phyloP scores from a whole-genome alignment of 345 rosid species.

The Ceriops zippeliana region DNA sequence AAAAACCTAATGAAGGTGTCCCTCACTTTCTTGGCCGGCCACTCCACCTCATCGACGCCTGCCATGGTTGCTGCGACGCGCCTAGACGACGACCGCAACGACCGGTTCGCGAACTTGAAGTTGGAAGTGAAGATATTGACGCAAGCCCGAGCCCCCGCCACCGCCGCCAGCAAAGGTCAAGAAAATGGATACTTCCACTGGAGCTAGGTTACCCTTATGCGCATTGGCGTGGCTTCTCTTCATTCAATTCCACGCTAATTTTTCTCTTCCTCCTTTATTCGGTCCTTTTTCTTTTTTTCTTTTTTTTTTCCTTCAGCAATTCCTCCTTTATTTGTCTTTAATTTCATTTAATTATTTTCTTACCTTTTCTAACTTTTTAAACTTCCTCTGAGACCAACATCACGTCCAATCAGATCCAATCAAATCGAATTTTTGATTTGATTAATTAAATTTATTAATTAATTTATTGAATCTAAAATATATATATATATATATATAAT shows the following conservation, averaged over 20 bases:
- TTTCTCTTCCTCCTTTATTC: no score
- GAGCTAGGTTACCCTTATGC: background rate
- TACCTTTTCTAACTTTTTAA: no score
- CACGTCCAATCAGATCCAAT: no score
- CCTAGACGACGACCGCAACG: background rate
- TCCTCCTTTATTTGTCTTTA: no score
- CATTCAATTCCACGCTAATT: background rate
- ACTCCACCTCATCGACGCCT: constrained; percentile 28
- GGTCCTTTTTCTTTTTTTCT: no score
- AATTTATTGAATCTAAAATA: no score
- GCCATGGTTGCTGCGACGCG: constrained; percentile 20
- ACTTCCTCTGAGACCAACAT: no score
- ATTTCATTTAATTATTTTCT: no score
- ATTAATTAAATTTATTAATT: no score
- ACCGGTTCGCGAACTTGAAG: background rate
- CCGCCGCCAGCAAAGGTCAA: background rate
- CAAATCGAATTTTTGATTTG: no score
- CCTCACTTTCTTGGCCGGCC: constrained; percentile 74
- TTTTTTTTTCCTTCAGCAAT: no score
- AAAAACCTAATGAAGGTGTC: constrained; percentile 72
- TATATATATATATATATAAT: no score
- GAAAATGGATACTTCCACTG: background rate
- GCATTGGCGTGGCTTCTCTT: background rate
- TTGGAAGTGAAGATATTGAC: background rate
- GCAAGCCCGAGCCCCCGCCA: constrained; percentile 15